Conservation (phyloP, 106 monocot species). For the Platanthera guangdongensis region DNA sequence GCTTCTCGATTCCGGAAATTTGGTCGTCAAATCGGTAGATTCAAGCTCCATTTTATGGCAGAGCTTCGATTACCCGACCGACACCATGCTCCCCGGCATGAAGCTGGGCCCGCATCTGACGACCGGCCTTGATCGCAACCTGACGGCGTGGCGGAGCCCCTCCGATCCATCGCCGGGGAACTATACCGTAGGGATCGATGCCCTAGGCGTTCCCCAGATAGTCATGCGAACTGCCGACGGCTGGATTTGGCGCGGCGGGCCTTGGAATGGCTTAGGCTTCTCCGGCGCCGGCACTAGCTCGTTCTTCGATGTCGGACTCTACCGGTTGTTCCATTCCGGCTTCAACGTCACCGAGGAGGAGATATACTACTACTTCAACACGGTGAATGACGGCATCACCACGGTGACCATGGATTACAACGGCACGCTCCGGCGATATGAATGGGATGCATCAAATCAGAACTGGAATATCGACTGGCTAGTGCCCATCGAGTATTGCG, state of each 20-base stretch:
- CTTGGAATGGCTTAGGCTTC: constrained; percentile 11
- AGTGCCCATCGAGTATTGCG: background rate
- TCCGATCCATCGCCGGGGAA: constrained; percentile 31
- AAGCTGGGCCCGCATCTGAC: constrained; percentile 29
- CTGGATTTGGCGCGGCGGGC: constrained; percentile 3
- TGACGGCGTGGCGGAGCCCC: constrained; percentile 24
- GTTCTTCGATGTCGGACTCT: background rate
- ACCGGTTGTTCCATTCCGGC: background rate
- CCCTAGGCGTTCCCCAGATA: constrained; percentile 5
- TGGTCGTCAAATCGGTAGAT: constrained; percentile 7
- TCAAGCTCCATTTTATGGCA: constrained; percentile 26
- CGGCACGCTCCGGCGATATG: background rate
- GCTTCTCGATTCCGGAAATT: constrained; percentile 42
- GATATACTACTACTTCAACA: background rate
- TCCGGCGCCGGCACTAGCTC: background rate
- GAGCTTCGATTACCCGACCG: constrained; percentile 57
- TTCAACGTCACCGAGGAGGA: background rate
- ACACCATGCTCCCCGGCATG: constrained; percentile 54
- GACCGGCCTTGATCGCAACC: constrained; percentile 14
- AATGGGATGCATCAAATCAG: background rate
- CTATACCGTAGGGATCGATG: constrained; percentile 6
- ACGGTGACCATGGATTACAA: background rate
- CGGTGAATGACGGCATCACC: background rate
- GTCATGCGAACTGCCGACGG: background rate
- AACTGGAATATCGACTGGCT: constrained; percentile 3